Base-by-base conservation (phyloP, 768 basidiomycete genomes). In the Phanerodontia chrysosporium region DNA sequence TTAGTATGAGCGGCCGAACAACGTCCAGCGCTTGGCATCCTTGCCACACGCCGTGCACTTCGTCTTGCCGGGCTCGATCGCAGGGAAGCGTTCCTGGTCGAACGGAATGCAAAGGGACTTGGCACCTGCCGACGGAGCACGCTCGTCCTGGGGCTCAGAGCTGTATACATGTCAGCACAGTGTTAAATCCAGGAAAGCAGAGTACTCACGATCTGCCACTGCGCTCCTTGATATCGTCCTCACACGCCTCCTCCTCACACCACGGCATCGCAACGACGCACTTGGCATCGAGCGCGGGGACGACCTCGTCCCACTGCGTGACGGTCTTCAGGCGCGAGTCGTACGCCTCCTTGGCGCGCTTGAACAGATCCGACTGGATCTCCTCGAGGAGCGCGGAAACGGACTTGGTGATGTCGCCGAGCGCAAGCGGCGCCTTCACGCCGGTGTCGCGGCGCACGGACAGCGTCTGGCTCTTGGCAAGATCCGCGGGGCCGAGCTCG, bases 161-260 rank as follows among this genome's bases (percentile, higher is more conserved):
- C 90, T 94, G 64, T 59, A 46, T 58, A 60, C 56, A 27, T 25
- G 24, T 25, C 24, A 53, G 55, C 57, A 39, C 59, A 27, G 16
- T 35, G 32, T 35, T 35, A 35, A 35, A 7, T 6, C 13, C 55
- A 24, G 28, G 56, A 48, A 44, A 25, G 58, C 27, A 18, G 58
- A n/a, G n/a, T n/a, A 21, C 82, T 79, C 73, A 95, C 92, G 89
- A 84, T 72, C 85, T 79, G 58, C 85, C 92, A 69, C 88, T 92
- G 62, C 91, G 81, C 67, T 98, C 94, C 79, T 99, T 98, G 80
- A 99, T 98, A 67, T 95, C 92, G 70, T 99, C 96, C 73, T 99
- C 97, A 69, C 97, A 99, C 14, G 80, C 81, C 70, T 91, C 92
- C 21, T 77, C 81, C 74, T 98, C 94, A 73, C 97, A 98, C 97